Evolutionary conservation across 1,284 basidiomycete species (phyloP).

Genomic region (Peniophora sp.): DNA sequence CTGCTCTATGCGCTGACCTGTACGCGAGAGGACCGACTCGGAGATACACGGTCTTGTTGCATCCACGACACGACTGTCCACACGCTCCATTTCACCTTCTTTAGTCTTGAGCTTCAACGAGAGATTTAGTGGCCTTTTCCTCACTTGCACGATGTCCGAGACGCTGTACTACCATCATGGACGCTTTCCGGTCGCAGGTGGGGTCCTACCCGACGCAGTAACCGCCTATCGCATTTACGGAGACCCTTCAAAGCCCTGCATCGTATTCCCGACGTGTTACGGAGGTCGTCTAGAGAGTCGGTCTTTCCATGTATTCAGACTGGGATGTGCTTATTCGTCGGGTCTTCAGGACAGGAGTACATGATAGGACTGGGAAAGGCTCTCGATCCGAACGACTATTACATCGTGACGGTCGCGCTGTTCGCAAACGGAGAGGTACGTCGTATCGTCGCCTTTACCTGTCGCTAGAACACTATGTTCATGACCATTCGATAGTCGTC

Average conservation of each 20-base stretch:
- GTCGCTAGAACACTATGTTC: background rate
- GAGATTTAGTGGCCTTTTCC: too few relatives aligned
- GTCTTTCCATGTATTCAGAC: slow-evolving; percentile 4
- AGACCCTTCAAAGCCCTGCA: slow-evolving; percentile 25
- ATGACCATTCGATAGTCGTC: slow-evolving; percentile 32
- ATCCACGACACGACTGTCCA: too few relatives aligned
- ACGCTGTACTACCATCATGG: slow-evolving; percentile 29
- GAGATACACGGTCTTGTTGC: too few relatives aligned
- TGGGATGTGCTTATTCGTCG: background rate
- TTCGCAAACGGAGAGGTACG: slow-evolving; percentile 53
- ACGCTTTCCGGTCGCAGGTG: slow-evolving; percentile 23
- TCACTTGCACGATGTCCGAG: background rate
- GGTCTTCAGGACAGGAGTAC: slow-evolving; percentile 36
- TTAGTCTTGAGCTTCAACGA: too few relatives aligned
- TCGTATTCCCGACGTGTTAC: slow-evolving; percentile 28
- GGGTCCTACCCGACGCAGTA: slow-evolving; percentile 23
- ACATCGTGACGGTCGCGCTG: slow-evolving; percentile 47
- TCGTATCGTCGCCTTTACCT: slow-evolving; percentile 2
- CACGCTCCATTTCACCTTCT: too few relatives aligned
- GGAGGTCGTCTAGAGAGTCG: slow-evolving; percentile 25
- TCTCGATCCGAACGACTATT: slow-evolving; percentile 42
- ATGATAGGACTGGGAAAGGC: slow-evolving; percentile 45
- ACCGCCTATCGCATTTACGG: slow-evolving; percentile 29
- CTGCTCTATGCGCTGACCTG: too few relatives aligned
- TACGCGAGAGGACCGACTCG: too few relatives aligned